Evolutionary conservation across 257 asterid species (phyloP), one percentile per base, ranked within the genome.

Genomic region (Apocynum venetum): DNA sequence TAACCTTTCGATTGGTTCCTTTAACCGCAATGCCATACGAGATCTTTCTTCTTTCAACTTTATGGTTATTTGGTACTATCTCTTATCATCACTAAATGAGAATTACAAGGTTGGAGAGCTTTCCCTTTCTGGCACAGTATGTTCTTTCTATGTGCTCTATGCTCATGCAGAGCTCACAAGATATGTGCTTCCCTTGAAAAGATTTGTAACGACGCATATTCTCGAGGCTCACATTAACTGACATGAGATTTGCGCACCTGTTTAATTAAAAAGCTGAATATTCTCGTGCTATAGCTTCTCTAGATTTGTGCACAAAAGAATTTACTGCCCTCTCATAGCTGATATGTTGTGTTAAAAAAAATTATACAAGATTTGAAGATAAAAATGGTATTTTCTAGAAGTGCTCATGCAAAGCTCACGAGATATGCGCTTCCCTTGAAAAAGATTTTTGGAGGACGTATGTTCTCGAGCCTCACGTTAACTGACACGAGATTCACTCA

Each of bases 11-110:
- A 25, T 25, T 25, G 31, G 31, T 75, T 53, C 46, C 67, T 75
- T 64, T 74, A 49, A 76, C 63, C 75, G 61, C 10, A 76, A 68
- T 11, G 48, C 10, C 70, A 64, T 49, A 51, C 5, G 7, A 35
- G 6, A 60, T 47, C 15, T 60, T 48, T 60, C 63, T 74, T 55
- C 56, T 78, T 51, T 13, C 35, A 15, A 19, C 41, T 67, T 38
- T 2, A 67, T 6, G 43, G 13, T 57, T 73, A 75, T 19, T 67
- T 75, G 47, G 60, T 43, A 19, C 47, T 43, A 25, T 52, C 52
- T 19, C 13, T 36, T 13, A 25, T 47, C 51, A 73, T 15, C 43
- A 36, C 41, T 49, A 64, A 63, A 20, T 9, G 9, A 20, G 73
- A 72, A 61, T 60, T 72, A 48, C 64, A 20, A 13, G 10, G 8